phyloP scores from a whole-genome alignment of 164 flowering plant genomes.

The Tinospora cordifolia region DNA sequence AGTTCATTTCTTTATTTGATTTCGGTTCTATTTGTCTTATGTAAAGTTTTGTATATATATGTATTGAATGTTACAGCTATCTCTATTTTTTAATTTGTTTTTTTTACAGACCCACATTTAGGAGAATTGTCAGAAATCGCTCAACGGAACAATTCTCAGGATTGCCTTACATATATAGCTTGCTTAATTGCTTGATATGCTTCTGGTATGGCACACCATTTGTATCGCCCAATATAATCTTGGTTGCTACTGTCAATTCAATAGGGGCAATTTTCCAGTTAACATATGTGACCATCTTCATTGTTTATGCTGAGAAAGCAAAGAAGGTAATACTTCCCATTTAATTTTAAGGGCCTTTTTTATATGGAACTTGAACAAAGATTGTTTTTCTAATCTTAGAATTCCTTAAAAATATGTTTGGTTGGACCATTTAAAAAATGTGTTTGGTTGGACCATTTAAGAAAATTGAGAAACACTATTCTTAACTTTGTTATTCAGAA shows the following conservation, averaged over 20 bases:
- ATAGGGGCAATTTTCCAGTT: slow-evolving; percentile 64
- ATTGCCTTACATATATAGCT: slow-evolving; percentile 70
- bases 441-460: no score
- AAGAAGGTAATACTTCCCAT: slow-evolving; percentile 34
- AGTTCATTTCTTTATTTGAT: slow-evolving; percentile 23
- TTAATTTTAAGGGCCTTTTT: no score
- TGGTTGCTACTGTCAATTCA: slow-evolving; percentile 66
- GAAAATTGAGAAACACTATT: no score
- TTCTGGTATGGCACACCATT: slow-evolving; percentile 70
- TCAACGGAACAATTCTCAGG: slow-evolving; percentile 86
- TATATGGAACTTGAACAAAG: no score
- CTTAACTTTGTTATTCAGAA: no score
- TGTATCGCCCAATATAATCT: slow-evolving; percentile 39
- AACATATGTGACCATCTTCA: slow-evolving; percentile 41
- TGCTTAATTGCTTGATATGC: slow-evolving; percentile 67
- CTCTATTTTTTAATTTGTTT: slow-evolving; percentile 13
- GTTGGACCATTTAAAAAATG: no score
- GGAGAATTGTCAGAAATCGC: slow-evolving; percentile 58
- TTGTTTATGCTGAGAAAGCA: slow-evolving; percentile 38
- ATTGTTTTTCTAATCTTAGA: no score
- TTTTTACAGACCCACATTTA: slow-evolving; percentile 63
- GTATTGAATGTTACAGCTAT: not conserved
- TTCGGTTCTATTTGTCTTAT: not conserved
- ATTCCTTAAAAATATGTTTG: no score
- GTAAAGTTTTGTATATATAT: not conserved